Evolutionary conservation across 2,329 filamentous ascomycete genomes (phyloP).

Genomic region (Xylariaceae sp.): DNA sequence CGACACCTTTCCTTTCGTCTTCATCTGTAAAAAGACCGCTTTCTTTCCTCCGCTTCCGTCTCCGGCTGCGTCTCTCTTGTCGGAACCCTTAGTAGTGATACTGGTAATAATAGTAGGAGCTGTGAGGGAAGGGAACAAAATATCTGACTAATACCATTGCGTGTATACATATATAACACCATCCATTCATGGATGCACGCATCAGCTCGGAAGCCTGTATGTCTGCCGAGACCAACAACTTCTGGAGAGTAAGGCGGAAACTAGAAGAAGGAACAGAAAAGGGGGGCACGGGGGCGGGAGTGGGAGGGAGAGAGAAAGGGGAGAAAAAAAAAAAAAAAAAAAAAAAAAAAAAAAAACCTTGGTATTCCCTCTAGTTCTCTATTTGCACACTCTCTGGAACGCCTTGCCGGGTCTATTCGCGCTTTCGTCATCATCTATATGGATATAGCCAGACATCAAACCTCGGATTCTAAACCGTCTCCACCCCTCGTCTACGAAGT

Average conservation of each 20-base stretch:
- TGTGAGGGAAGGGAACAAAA: too few relatives aligned
- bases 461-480: constrained; percentile 40
- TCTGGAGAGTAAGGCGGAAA: background rate
- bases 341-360: background rate
- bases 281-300: too few relatives aligned
- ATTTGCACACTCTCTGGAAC: constrained; percentile 1
- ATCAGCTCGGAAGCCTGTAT: background rate
- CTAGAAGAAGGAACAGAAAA: background rate
- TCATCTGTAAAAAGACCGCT: too few relatives aligned
- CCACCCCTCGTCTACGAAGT: constrained; percentile 41
- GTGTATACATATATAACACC: background rate
- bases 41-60: too few relatives aligned
- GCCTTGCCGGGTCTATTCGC: constrained; percentile 20
- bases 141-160: too few relatives aligned
- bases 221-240: background rate
- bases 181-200: background rate
- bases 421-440: constrained; percentile 20
- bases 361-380: background rate
- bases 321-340: background rate
- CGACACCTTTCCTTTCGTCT: too few relatives aligned
- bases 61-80: too few relatives aligned
- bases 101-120: too few relatives aligned
- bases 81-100: too few relatives aligned
- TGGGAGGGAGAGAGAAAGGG: too few relatives aligned
- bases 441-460: constrained; percentile 22